phyloP scores from a whole-genome alignment of 306 rosid species.

The Prunus fruticosa region DNA sequence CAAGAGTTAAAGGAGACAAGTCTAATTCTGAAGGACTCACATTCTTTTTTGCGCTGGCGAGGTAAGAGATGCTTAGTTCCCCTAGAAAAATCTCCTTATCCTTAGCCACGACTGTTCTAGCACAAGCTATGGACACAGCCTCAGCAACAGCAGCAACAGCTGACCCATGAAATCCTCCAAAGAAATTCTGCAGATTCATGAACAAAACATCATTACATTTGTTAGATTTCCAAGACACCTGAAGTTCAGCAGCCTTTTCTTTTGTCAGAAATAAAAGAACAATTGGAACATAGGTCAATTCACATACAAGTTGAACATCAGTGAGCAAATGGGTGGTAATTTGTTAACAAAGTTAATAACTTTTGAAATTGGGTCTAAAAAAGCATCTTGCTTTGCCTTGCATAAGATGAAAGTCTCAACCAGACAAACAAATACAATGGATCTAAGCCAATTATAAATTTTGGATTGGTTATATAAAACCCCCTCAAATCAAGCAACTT shows the following conservation, averaged over 20 bases:
- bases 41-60: slow-evolving; percentile 36
- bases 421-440: not conserved
- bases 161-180: slow-evolving; percentile 39
- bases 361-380: not conserved
- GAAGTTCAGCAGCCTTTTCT: no score
- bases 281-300: not conserved
- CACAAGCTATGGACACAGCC: slow-evolving; percentile 40
- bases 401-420: not conserved
- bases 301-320: not conserved
- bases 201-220: not conserved
- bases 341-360: not conserved
- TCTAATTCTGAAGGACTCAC: slow-evolving; percentile 27
- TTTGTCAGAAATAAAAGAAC: not conserved
- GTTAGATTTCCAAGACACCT: not conserved
- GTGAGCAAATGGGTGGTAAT: not conserved
- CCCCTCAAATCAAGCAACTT: not conserved
- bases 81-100: slow-evolving; percentile 47
- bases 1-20: not conserved
- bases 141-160: slow-evolving; percentile 47
- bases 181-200: slow-evolving; percentile 36
- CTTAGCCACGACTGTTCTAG: slow-evolving; percentile 38
- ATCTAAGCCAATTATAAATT: not conserved
- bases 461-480: not conserved
- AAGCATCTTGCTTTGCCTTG: not conserved
- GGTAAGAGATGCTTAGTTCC: slow-evolving; percentile 49